Percentiles rank a stretch among this genome's conserved stretches.
Conservation (phyloP, 164 flowering plant species). For the Nymphaea thermarum region DNA sequence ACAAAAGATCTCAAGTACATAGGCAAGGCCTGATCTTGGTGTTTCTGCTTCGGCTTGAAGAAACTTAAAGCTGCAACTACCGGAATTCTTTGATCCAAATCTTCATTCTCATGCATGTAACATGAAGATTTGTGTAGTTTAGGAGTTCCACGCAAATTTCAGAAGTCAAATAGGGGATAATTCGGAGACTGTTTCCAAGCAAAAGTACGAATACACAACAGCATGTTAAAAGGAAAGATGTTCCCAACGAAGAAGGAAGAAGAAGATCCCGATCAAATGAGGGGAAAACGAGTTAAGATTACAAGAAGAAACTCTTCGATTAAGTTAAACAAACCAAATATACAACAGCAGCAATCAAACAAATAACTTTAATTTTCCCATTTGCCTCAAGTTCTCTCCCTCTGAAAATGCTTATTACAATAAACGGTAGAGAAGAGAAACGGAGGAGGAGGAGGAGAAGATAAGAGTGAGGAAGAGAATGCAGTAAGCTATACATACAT, state of each 20-base stretch:
- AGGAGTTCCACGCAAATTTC: too few relatives aligned
- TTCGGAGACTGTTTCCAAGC: neutral
- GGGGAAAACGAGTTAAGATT: neutral
- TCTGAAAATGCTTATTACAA: slow-evolving; percentile 1
- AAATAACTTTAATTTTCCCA: neutral
- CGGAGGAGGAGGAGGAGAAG: slow-evolving; percentile 5
- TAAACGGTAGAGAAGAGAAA: slow-evolving; percentile 10
- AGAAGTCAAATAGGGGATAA: neutral
- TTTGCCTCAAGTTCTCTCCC: slow-evolving; percentile 5
- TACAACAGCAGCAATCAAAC: neutral
- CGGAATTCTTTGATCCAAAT: too few relatives aligned
- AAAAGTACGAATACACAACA: too few relatives aligned
- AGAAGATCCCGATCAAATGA: too few relatives aligned
- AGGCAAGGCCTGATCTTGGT: too few relatives aligned
- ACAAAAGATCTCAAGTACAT: too few relatives aligned
- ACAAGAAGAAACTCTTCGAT: neutral
- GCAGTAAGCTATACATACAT: slow-evolving; percentile 27
- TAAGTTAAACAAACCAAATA: neutral
- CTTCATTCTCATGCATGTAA: too few relatives aligned
- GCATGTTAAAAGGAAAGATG: too few relatives aligned
- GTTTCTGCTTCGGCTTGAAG: too few relatives aligned
- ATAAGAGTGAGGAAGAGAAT: neutral
- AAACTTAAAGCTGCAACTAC: too few relatives aligned
- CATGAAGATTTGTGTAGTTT: too few relatives aligned
- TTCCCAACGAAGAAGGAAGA: too few relatives aligned